A percentile compares a stretch with the other conserved stretches of the same genome.
Evolutionary conservation across 345 rosid genomes (phyloP).

Genomic region (Populus alba): DNA sequence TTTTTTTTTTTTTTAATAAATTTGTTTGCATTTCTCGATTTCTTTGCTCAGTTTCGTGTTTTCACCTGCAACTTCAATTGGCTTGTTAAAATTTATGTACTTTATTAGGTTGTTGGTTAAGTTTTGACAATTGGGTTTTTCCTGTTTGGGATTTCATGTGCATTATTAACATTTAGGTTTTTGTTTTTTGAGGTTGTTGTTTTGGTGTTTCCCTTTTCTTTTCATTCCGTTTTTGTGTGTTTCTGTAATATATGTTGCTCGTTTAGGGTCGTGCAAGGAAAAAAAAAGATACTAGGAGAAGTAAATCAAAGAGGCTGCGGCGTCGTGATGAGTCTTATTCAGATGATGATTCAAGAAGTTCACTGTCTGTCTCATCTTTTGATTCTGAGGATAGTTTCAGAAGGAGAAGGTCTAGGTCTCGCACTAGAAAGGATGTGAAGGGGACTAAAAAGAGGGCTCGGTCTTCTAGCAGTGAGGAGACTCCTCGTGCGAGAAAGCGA

Average conservation of each 20-base stretch:
- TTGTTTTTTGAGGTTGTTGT: neutral
- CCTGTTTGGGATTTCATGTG: neutral
- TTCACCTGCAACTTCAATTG: neutral
- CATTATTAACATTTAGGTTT: neutral
- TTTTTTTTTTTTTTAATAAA: no score
- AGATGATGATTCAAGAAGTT: conserved; percentile 39
- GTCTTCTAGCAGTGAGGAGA: conserved; percentile 47
- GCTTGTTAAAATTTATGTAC: neutral
- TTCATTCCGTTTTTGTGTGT: no score
- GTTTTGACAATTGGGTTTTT: neutral
- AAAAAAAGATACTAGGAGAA: conserved; percentile 46
- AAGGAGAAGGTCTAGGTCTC: conserved; percentile 47
- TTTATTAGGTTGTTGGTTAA: neutral
- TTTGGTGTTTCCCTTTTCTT: neutral
- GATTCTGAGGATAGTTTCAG: conserved; percentile 52
- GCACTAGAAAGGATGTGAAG: conserved; percentile 35
- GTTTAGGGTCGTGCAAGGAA: conserved; percentile 51
- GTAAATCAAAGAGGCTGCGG: conserved; percentile 53
- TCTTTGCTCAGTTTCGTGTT: no score
- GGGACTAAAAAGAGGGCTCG: conserved; percentile 48
- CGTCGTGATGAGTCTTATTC: conserved; percentile 36
- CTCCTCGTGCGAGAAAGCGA: conserved; percentile 29
- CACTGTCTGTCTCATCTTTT: conserved; percentile 41
- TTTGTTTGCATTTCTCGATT: no score
- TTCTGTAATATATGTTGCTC: neutral